phyloP scores from a whole-genome alignment of 768 basidiomycete species.

The Tubosaeta brunneosetosa region DNA sequence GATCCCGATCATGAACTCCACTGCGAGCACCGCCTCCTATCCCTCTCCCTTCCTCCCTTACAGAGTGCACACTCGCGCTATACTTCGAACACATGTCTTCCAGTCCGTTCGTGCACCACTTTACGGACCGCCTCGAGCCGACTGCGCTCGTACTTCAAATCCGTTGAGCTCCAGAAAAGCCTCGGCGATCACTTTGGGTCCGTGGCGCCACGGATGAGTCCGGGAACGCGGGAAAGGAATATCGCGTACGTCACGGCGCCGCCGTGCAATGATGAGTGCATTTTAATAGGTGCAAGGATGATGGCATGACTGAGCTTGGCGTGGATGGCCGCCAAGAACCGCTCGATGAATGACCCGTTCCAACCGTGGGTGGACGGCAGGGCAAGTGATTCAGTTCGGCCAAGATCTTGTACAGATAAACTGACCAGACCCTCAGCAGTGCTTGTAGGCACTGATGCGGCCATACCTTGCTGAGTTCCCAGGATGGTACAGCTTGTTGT shows the following conservation, averaged over 20 bases:
- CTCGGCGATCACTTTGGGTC: slow-evolving; percentile 62
- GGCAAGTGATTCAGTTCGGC: no score
- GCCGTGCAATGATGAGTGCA: slow-evolving; percentile 68
- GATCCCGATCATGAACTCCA: slow-evolving; percentile 68
- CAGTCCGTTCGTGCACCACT: slow-evolving; percentile 66
- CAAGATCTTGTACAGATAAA: slow-evolving; percentile 61
- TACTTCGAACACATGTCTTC: slow-evolving; percentile 81
- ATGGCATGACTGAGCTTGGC: neutral
- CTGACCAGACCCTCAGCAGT: slow-evolving; percentile 71
- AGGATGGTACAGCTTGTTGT: slow-evolving; percentile 74
- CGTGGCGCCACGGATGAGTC: slow-evolving; percentile 68
- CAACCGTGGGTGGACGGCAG: slow-evolving; percentile 66
- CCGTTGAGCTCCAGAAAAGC: slow-evolving; percentile 41
- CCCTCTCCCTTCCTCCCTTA: slow-evolving; percentile 57
- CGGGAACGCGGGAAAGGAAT: slow-evolving; percentile 64
- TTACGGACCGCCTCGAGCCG: slow-evolving; percentile 43
- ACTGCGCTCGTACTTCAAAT: slow-evolving; percentile 37
- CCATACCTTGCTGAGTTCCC: neutral
- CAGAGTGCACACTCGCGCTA: slow-evolving; percentile 70
- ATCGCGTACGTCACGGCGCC: slow-evolving; percentile 65
- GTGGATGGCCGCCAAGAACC: slow-evolving; percentile 70
- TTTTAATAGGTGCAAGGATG: neutral
- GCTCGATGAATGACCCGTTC: slow-evolving; percentile 77
- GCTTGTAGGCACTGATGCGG: neutral
- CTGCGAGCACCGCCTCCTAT: no score